These are phyloP conservation scores for Botryotinia narcissicola DNA, from an alignment of 2,329 filamentous ascomycete genomes.

Conservation along the genomic window DNA sequence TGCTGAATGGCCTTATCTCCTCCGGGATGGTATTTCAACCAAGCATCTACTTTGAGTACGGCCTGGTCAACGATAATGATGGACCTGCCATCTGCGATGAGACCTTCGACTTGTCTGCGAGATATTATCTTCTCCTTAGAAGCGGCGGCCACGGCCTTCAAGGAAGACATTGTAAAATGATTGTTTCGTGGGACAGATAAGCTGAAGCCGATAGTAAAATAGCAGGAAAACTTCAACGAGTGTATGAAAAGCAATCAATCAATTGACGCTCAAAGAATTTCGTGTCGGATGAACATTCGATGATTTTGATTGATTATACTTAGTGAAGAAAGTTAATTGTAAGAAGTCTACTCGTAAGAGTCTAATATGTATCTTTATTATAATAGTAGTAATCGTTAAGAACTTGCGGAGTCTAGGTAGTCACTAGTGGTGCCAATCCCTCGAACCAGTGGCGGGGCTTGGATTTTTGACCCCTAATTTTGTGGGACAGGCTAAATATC, in stretches of 20 bases:
- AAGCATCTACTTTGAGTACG: constrained; percentile 84
- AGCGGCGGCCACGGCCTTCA: constrained; percentile 16
- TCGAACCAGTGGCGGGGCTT: background rate
- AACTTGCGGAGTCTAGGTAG: constrained; percentile 6
- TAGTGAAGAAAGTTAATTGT: background rate
- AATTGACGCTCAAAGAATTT: background rate
- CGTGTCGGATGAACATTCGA: background rate
- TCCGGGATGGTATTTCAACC: constrained; percentile 87
- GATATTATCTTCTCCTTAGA: constrained; percentile 45
- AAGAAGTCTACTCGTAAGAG: background rate
- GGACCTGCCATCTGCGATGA: constrained; percentile 78
- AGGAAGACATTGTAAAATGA: constrained; percentile 18
- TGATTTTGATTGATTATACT: background rate
- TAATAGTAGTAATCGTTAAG: background rate
- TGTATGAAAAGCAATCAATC: background rate
- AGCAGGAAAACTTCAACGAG: background rate
- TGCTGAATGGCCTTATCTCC: constrained; percentile 88
- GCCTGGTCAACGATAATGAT: constrained; percentile 78
- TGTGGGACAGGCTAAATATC: background rate
- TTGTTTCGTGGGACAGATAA: background rate
- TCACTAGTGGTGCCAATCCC: background rate
- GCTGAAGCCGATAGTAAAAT: background rate
- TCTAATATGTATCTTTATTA: background rate
- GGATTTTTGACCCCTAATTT: background rate
- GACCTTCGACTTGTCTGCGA: constrained; percentile 68